Base-by-base conservation (phyloP, 164 flowering plant species). In the Akebia trifoliata region DNA sequence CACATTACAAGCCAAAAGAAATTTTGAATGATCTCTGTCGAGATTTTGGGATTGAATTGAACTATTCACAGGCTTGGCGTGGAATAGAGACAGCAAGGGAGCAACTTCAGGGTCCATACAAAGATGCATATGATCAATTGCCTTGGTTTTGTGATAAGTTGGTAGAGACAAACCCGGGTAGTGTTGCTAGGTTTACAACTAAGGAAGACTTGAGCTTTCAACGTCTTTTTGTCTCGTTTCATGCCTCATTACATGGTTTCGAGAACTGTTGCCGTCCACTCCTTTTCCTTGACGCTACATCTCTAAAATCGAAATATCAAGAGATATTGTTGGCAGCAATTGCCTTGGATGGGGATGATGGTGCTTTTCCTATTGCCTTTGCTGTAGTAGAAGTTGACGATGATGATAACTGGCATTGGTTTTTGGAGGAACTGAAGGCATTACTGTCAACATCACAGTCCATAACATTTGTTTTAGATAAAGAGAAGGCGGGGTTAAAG, bases 301-400 rank as follows among this genome's bases (percentile, higher is more conserved):
- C 72, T 30, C 45, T 85, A 8, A 78, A 65, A 54, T 78, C 85
- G 43, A 79, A 76, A 62, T 75, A 77, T 65, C 75, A 67, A 40
- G 88, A 77, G 71, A 57, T 59, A 6, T 54, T 85, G 56, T 63
- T 85, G 71, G 47, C 65, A 22, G 88, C 92, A 8, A 68, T 68
- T 52, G 69, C 86, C 0, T 48, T 81, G 15, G 92, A 85, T 72
- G 92, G 79, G 14, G 67, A 81, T 67, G 83, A 81, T 58, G 78
- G 71, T 7, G 59, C 64, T 60, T 75, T 85, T 53, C 88, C 86
- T 8, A 61, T 85, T 52, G 86, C 86, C 37, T 76, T 79, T 64
- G 80, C 83, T n/a, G 36, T 85, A 3, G 83, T 76, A 2, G 85
- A 78, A 61, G 51, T 43, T 11, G 86, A 82, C 59, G 71, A 62